phyloP scores from a whole-genome alignment of 2,329 filamentous ascomycete genomes.

The Rhynchosporium secalis region DNA sequence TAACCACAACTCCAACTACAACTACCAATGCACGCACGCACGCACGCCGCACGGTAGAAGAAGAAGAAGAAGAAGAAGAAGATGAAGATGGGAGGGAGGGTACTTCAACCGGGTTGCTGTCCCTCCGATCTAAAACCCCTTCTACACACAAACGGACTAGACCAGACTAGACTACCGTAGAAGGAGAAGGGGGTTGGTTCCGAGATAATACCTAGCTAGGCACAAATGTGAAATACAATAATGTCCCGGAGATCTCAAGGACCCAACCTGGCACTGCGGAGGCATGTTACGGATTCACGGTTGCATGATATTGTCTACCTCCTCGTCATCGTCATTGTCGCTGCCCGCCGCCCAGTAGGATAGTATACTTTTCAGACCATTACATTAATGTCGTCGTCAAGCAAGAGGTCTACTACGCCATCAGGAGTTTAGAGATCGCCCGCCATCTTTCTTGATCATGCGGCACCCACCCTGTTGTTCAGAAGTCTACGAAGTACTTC shows the following conservation, averaged over 20 bases:
- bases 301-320: slow-evolving; percentile 1
- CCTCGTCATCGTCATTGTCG: background rate
- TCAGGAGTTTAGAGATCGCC: slow-evolving; percentile 31
- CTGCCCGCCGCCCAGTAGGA: background rate
- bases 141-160: background rate
- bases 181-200: background rate
- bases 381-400: background rate
- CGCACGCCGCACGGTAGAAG: too few relatives aligned
- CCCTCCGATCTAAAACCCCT: slow-evolving; percentile 7
- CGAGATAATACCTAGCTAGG: background rate
- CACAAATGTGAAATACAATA: background rate
- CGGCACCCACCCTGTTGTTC: slow-evolving; percentile 29
- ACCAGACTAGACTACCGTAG: too few relatives aligned
- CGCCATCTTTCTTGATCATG: slow-evolving; percentile 35
- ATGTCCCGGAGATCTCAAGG: slow-evolving; percentile 4
- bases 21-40: too few relatives aligned
- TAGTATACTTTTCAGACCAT: background rate
- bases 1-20: too few relatives aligned
- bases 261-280: background rate
- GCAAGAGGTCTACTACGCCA: slow-evolving; percentile 26
- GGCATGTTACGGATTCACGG: background rate
- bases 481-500: slow-evolving; percentile 14
- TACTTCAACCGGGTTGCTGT: too few relatives aligned
- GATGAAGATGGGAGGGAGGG: too few relatives aligned
- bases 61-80: too few relatives aligned